phyloP scores from a whole-genome alignment of 495 filamentous ascomycete species.

The Xylaria bambusicola region DNA sequence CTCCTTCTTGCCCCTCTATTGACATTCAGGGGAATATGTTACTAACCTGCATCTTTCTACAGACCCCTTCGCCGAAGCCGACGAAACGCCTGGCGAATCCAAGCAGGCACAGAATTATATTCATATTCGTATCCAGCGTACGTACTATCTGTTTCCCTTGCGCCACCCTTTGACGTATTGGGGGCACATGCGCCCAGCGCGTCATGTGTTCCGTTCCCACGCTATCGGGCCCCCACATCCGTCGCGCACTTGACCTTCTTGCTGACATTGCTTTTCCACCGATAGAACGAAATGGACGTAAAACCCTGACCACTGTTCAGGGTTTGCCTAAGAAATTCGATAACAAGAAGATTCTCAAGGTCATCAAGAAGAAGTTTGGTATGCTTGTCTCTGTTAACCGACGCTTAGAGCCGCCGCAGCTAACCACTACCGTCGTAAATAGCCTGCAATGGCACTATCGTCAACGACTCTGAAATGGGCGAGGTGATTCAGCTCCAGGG shows the following conservation, averaged over 20 bases:
- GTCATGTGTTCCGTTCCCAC: neutral
- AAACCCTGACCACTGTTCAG: conserved; percentile 99
- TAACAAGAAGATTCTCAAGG: conserved; percentile 99
- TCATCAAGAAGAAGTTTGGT: conserved; percentile 99
- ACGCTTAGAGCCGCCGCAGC: neutral
- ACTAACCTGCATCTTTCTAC: conserved; percentile 25
- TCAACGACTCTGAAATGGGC: conserved; percentile 94
- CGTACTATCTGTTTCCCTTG: conserved; percentile 39
- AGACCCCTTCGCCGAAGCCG: conserved; percentile 99
- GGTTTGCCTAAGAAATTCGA: conserved; percentile 97
- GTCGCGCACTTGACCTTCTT: conserved; percentile 6
- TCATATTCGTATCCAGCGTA: conserved; percentile 99
- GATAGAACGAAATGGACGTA: conserved; percentile 99
- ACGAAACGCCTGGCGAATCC: conserved; percentile 95
- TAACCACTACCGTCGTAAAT: conserved; percentile 17
- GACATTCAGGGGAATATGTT: neutral
- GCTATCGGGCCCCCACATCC: neutral
- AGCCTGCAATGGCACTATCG: conserved; percentile 99
- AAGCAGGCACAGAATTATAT: conserved; percentile 94
- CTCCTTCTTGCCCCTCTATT: conserved; percentile 14
- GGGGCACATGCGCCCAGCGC: conserved; percentile 18
- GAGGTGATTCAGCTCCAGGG: conserved; percentile 99
- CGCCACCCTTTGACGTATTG: neutral
- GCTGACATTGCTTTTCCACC: conserved; percentile 15
- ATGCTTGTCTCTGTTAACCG: conserved; percentile 42